Base-by-base conservation (phyloP, 495 filamentous ascomycete genomes). In the Bacidia rubella region DNA sequence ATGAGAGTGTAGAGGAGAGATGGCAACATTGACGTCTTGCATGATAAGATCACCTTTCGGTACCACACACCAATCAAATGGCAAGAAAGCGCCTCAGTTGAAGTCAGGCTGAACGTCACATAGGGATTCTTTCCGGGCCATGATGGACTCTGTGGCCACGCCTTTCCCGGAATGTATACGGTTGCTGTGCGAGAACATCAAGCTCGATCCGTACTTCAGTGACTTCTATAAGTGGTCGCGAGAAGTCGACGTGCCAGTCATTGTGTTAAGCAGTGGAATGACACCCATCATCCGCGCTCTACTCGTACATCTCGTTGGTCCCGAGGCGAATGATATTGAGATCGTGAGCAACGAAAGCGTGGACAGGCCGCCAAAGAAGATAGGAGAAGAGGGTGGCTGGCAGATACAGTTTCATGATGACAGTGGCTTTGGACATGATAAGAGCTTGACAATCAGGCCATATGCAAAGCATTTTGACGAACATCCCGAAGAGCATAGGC, bases 191-290 rank as follows among this genome's bases (percentile, higher is more conserved):
- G 70, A 84, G 57, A 89, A 94, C 68, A 90, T 96, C 77, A 78
- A 80, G 60, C 73, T 96, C 44, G 90, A 97, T 68, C 82, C 85
- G 0, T 69, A 81, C 62, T 97, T 97, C 70, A 79, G 77, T 56
- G 76, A 82, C 51, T 97, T 95, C 72, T 89, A 86, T 67, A 60
- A 79, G 56, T 97, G 87, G 87, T 75, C 81, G 11, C 70, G 76
- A 49, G 72, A 75, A 49, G 82, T 90, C 62, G 88, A 92, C 58
- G 80, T 97, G 22, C 90, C 92, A 21, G 85, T 95, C 54, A 89
- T 97, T 26, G 83, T 97, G 2, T 69, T 97, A 17, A 90, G 85
- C 40, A 83, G 82, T 12, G 90, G 90, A 41, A 97, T 97, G 92
- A 75, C 77, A 48, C 92, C 92, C 12, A 81, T 97, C 60, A 96